Evolutionary conservation across 2,329 filamentous ascomycete species (phyloP).

Genomic region (Phaeosphaeria sp.): DNA sequence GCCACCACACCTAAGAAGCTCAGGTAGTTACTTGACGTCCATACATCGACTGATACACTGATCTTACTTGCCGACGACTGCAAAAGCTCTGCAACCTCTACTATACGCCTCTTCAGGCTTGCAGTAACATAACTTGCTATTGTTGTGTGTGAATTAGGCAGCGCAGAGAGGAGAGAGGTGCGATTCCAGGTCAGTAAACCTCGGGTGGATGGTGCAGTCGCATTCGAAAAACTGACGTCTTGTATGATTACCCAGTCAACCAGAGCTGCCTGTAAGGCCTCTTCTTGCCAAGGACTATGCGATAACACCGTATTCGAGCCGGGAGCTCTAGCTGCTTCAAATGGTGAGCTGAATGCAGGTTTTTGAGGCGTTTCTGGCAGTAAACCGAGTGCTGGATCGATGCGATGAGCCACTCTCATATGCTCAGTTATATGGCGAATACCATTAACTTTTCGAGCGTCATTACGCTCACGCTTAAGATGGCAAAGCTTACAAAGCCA

Average conservation of each 20-base stretch:
- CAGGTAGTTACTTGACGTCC: conserved; percentile 6
- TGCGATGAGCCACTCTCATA: not conserved
- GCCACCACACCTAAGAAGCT: conserved; percentile 7
- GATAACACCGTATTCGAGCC: not conserved
- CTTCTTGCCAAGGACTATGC: conserved; percentile 1
- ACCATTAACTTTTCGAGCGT: not conserved
- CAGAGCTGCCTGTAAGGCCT: not conserved
- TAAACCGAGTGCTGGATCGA: not conserved
- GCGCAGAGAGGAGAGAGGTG: not conserved
- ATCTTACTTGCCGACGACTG: not conserved
- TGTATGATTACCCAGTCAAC: not conserved
- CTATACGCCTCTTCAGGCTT: not conserved
- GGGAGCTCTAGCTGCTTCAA: not conserved
- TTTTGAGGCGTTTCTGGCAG: not conserved
- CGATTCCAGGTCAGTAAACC: conserved; percentile 2
- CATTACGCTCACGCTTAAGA: not conserved
- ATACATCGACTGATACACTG: conserved; percentile 5
- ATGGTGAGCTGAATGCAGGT: not conserved
- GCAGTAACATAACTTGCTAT: not conserved
- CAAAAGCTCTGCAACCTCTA: conserved; percentile 4
- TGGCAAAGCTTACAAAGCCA: conserved; percentile 1
- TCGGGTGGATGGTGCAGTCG: not conserved
- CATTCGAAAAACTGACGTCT: conserved; percentile 1
- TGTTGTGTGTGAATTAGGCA: conserved; percentile 1
- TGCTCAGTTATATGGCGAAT: not conserved